Conservation (phyloP, 257 asterid species). For the Perilla frutescens region DNA sequence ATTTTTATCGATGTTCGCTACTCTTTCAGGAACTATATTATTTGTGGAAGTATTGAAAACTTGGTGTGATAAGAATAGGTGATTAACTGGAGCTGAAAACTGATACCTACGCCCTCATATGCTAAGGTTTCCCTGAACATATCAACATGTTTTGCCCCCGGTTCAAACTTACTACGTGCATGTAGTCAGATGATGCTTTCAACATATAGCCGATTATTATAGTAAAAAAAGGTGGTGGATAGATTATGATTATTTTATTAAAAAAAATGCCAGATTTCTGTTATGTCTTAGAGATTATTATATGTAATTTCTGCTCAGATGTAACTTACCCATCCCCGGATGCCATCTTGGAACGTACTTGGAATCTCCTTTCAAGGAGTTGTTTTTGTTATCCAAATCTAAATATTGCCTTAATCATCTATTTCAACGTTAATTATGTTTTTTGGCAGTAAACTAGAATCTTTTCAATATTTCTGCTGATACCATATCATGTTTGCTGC, state of each 20-base stretch:
- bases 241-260: not conserved
- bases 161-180: not conserved
- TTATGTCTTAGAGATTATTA: not conserved
- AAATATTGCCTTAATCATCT: not conserved
- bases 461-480: not conserved
- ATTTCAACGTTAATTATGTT: not conserved
- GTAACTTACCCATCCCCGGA: conserved; percentile 1
- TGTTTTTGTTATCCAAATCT: not conserved
- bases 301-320: not conserved
- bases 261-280: not conserved
- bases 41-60: not conserved
- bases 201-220: conserved; percentile 7
- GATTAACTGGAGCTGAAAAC: not conserved
- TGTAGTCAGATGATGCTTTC: not conserved
- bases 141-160: not conserved
- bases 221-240: not conserved
- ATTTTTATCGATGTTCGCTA: no score
- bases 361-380: not conserved
- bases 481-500: conserved; percentile 1
- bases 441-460: not conserved
- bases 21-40: no score
- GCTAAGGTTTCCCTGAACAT: not conserved
- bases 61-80: not conserved
- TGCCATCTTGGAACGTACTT: conserved; percentile 5
- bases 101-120: not conserved